These are phyloP conservation scores for Hirsutella rhossiliensis DNA, from an alignment of 2,329 filamentous ascomycete genomes.

Conservation along the genomic window DNA sequence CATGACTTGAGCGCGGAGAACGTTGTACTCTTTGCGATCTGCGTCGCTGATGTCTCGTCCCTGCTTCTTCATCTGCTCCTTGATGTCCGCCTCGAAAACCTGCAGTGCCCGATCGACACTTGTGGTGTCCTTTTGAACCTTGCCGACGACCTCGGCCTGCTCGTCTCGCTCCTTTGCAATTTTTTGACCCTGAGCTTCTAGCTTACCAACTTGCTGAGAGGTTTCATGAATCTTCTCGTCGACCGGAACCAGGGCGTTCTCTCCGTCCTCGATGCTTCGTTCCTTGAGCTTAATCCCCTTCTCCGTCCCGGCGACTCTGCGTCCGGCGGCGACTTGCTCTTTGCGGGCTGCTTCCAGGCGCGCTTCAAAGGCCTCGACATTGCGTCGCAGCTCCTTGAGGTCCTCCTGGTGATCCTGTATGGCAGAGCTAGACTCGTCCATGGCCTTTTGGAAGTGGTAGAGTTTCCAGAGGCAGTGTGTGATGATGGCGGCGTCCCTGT, in stretches of 20 bases:
- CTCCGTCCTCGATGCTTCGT: conserved; percentile 74
- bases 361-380: conserved; percentile 72
- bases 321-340: conserved; percentile 66
- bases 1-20: conserved; percentile 72
- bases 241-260: conserved; percentile 76
- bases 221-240: conserved; percentile 85
- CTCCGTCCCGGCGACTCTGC: conserved; percentile 72
- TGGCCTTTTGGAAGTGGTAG: conserved; percentile 85
- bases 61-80: conserved; percentile 71
- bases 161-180: conserved; percentile 66
- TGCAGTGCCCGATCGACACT: conserved; percentile 82
- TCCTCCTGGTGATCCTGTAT: conserved; percentile 94
- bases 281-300: conserved; percentile 76
- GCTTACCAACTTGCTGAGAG: conserved; percentile 54
- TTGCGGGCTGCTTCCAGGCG: conserved; percentile 70
- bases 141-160: conserved; percentile 55
- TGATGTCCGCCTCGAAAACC: conserved; percentile 80
- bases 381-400: conserved; percentile 81
- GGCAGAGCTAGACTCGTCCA: conserved; percentile 80
- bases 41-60: conserved; percentile 75
- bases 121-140: conserved; percentile 68
- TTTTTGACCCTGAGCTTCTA: conserved; percentile 54
- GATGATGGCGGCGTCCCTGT: conserved; percentile 82
- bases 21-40: conserved; percentile 84
- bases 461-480: conserved; percentile 95